These are phyloP conservation scores for Curvularia verruculosa DNA, from an alignment of 2,329 filamentous ascomycete species.

Conservation along the genomic window DNA sequence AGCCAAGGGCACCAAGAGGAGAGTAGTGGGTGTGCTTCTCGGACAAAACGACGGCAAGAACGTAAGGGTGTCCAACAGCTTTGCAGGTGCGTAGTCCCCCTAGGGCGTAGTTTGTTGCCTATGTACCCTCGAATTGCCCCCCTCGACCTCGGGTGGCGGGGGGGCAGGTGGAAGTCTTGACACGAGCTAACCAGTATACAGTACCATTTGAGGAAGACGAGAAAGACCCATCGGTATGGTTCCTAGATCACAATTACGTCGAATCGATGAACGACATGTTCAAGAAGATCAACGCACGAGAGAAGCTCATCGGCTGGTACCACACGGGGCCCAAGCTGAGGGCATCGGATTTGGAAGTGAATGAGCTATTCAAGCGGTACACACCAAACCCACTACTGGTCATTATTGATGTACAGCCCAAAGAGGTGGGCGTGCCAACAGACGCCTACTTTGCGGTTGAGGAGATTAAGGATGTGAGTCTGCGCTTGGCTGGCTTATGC, in stretches of 20 bases:
- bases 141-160: background rate
- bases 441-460: slow-evolving; percentile 99
- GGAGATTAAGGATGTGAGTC: slow-evolving; percentile 95
- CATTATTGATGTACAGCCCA: slow-evolving; percentile 98
- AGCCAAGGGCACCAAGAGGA: slow-evolving; percentile 83
- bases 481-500: background rate
- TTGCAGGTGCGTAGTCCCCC: slow-evolving; percentile 72
- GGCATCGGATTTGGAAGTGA: slow-evolving; percentile 97
- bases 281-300: slow-evolving; percentile 98
- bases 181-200: slow-evolving; percentile 50
- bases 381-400: slow-evolving; percentile 94
- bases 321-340: slow-evolving; percentile 97
- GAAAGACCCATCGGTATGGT: slow-evolving; percentile 98
- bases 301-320: slow-evolving; percentile 99
- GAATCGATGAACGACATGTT: slow-evolving; percentile 99
- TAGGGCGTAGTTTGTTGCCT: slow-evolving; percentile 23
- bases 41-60: slow-evolving; percentile 96
- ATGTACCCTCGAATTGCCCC: background rate
- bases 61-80: slow-evolving; percentile 98
- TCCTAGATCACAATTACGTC: slow-evolving; percentile 98
- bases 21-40: slow-evolving; percentile 88
- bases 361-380: slow-evolving; percentile 99
- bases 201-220: slow-evolving; percentile 99
- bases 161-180: slow-evolving; percentile 11
- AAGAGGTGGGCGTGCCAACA: slow-evolving; percentile 95